phyloP scores from a whole-genome alignment of 225 moss, liverwort and hornwort genomes.

The Bryoerythrophyllum caledonicum region DNA sequence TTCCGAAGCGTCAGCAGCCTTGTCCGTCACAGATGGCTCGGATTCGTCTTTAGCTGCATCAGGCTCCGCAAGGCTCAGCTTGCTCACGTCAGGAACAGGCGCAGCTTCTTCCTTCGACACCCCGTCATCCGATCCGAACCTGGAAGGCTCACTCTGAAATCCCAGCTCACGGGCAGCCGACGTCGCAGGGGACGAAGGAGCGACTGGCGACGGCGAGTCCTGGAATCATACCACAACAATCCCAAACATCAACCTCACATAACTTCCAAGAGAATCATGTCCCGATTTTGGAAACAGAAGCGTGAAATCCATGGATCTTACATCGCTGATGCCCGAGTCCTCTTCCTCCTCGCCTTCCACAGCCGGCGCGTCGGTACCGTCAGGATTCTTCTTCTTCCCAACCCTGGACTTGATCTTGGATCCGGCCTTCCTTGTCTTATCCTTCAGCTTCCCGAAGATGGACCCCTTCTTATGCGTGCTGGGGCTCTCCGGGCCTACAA shows the following conservation, averaged over 20 bases:
- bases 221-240: neutral
- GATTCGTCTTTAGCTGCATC: neutral
- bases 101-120: neutral
- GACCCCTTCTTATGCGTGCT: constrained; percentile 29
- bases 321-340: constrained; percentile 16
- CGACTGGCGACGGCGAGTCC: too few relatives aligned
- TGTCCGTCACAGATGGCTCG: neutral
- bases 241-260: neutral
- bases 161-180: constrained; percentile 14
- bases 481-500: constrained; percentile 22
- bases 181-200: neutral
- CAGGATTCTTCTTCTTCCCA: constrained; percentile 30
- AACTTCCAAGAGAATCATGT: neutral
- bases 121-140: neutral
- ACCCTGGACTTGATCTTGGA: constrained; percentile 29
- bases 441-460: constrained; percentile 42
- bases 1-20: neutral
- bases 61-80: constrained; percentile 10
- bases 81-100: neutral
- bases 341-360: constrained; percentile 21
- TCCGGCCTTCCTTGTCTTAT: constrained; percentile 39
- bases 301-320: neutral
- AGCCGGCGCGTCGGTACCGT: neutral
- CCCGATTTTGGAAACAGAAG: neutral
- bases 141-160: constrained; percentile 12